These are phyloP conservation scores for Hamamelis virginiana DNA, from an alignment of 164 flowering plant species.

Conservation along the genomic window DNA sequence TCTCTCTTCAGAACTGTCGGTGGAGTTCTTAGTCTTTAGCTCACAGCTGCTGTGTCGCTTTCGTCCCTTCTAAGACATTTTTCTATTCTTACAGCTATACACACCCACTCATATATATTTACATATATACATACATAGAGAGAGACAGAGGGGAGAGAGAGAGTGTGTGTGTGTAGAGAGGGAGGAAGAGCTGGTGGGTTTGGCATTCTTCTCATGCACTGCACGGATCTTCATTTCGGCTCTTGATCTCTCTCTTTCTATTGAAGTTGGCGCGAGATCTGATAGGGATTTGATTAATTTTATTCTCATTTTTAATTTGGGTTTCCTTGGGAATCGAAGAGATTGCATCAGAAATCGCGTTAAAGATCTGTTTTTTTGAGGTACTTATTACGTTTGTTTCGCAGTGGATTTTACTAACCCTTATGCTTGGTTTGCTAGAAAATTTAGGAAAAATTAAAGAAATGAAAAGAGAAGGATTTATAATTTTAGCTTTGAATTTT, in stretches of 20 bases:
- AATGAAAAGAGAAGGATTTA: too few relatives aligned
- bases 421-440: not conserved
- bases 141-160: too few relatives aligned
- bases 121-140: not conserved
- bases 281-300: not conserved
- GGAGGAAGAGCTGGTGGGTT: too few relatives aligned
- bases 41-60: conserved; percentile 11
- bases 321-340: not conserved
- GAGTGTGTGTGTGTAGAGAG: too few relatives aligned
- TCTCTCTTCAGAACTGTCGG: not conserved
- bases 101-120: not conserved
- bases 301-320: not conserved
- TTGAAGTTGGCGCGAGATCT: conserved; percentile 2
- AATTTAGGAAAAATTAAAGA: not conserved
- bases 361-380: conserved; percentile 5
- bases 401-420: not conserved
- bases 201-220: not conserved
- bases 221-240: not conserved
- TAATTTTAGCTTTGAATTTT: not conserved
- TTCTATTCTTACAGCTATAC: not conserved
- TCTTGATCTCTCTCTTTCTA: not conserved
- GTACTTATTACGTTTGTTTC: not conserved
- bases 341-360: not conserved
- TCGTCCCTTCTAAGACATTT: not conserved
- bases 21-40: not conserved